Conservation (phyloP, 129 eudicot genomes). For the Escallonia herrerae region DNA sequence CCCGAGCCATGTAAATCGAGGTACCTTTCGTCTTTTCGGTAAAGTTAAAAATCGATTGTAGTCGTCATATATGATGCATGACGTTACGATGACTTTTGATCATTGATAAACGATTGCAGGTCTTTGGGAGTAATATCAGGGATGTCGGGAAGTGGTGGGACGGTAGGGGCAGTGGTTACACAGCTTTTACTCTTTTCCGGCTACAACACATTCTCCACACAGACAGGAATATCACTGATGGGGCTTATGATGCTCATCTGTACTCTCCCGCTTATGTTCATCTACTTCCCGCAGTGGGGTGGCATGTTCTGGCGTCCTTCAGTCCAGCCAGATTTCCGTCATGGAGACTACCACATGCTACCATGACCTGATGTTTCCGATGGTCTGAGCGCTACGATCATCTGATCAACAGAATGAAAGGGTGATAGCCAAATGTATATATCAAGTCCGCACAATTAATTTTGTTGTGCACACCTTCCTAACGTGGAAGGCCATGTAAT, state of each 20-base stretch:
- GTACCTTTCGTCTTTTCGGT: no score
- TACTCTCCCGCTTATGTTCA: conserved; percentile 34
- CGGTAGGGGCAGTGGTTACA: conserved; percentile 62
- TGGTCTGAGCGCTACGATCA: no score
- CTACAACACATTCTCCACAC: conserved; percentile 37
- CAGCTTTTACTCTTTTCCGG: conserved; percentile 63
- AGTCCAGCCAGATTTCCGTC: neutral
- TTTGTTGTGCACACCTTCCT: no score
- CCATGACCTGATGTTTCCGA: no score
- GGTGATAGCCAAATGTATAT: no score
- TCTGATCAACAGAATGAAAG: no score
- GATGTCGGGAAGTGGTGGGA: conserved; percentile 80
- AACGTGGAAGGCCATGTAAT: no score
- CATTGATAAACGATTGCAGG: conserved; percentile 14
- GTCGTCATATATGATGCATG: no score
- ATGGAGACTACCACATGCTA: conserved; percentile 24
- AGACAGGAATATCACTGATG: conserved; percentile 59
- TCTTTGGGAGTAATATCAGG: conserved; percentile 77
- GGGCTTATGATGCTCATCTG: conserved; percentile 50
- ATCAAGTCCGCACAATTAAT: no score
- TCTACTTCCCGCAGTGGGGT: conserved; percentile 67
- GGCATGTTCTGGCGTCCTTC: conserved; percentile 68
- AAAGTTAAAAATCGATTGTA: no score
- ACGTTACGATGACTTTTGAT: no score
- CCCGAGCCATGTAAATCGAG: no score